Evolutionary conservation across 2,329 filamentous ascomycete genomes (phyloP).

Genomic region (Camptophora hylomeconis): DNA sequence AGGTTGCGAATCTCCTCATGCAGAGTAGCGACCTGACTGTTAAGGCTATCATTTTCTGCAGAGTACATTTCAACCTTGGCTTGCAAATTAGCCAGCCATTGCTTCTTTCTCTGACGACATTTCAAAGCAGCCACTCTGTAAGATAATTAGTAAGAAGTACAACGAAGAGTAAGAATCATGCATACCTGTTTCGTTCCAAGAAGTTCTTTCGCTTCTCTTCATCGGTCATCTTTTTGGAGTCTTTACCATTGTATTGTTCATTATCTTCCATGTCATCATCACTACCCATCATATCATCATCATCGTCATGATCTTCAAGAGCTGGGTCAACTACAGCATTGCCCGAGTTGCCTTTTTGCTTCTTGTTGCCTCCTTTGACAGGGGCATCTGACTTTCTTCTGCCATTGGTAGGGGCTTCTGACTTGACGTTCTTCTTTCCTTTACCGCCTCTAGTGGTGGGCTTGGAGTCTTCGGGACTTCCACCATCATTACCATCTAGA

Average conservation of each 20-base stretch:
- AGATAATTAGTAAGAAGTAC: slow-evolving; percentile 17
- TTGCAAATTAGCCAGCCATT: slow-evolving; percentile 92
- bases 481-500: slow-evolving; percentile 52
- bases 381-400: slow-evolving; percentile 63
- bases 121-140: slow-evolving; percentile 84
- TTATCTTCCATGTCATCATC: slow-evolving; percentile 40
- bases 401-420: slow-evolving; percentile 41
- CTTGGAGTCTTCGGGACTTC: slow-evolving; percentile 57
- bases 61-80: slow-evolving; percentile 88
- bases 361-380: slow-evolving; percentile 60
- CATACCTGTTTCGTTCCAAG: slow-evolving; percentile 85
- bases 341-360: slow-evolving; percentile 48
- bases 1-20: slow-evolving; percentile 90
- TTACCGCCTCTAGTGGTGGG: slow-evolving; percentile 57
- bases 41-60: slow-evolving; percentile 78
- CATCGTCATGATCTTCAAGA: slow-evolving; percentile 35
- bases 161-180: slow-evolving; percentile 9
- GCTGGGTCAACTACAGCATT: slow-evolving; percentile 25
- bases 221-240: slow-evolving; percentile 79
- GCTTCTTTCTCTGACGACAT: slow-evolving; percentile 95
- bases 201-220: slow-evolving; percentile 99
- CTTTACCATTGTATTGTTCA: slow-evolving; percentile 11
- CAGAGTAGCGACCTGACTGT: slow-evolving; percentile 67
- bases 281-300: slow-evolving; percentile 42
- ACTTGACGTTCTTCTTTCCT: slow-evolving; percentile 42